Evolutionary conservation across 345 rosid species (phyloP).

Genomic region (Corymbia maculata): DNA sequence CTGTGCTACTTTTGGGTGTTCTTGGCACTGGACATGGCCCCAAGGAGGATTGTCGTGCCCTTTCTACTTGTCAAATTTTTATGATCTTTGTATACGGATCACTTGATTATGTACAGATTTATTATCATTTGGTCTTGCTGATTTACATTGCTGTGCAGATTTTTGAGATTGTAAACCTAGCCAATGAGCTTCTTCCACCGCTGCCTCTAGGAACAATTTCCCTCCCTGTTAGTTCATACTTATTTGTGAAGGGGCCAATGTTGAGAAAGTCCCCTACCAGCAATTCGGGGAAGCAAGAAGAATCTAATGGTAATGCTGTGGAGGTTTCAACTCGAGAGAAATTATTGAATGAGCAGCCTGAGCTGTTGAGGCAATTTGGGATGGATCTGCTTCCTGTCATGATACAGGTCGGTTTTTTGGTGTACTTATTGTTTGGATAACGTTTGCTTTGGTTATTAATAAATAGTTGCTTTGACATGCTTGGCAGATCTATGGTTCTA

Average conservation of each 20-base stretch:
- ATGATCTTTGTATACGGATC: neutral
- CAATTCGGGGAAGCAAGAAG: slow-evolving; percentile 62
- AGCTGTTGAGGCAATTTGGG: slow-evolving; percentile 89
- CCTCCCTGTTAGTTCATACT: slow-evolving; percentile 67
- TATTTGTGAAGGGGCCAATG: slow-evolving; percentile 63
- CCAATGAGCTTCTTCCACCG: slow-evolving; percentile 98
- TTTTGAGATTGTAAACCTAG: slow-evolving; percentile 97
- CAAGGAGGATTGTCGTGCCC: neutral
- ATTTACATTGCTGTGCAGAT: slow-evolving; percentile 32
- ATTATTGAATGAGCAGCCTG: slow-evolving; percentile 81
- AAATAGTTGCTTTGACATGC: slow-evolving; percentile 6
- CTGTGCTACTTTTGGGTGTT: neutral
- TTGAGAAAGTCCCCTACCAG: slow-evolving; percentile 59
- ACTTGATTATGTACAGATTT: neutral
- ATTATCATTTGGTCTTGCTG: neutral
- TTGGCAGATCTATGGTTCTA: slow-evolving; percentile 91
- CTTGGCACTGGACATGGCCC: neutral
- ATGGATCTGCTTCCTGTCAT: slow-evolving; percentile 95
- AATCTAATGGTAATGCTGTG: slow-evolving; percentile 29
- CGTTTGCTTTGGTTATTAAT: neutral
- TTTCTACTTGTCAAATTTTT: neutral
- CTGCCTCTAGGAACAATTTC: slow-evolving; percentile 88
- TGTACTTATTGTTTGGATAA: neutral
- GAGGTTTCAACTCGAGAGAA: slow-evolving; percentile 81
- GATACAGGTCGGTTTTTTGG: slow-evolving; percentile 55